Percentiles rank a stretch among this genome's conserved stretches.
These are phyloP conservation scores for Phytopythium litorale DNA, from an alignment of 352 stramenopile genomes.

Conservation along the genomic window DNA sequence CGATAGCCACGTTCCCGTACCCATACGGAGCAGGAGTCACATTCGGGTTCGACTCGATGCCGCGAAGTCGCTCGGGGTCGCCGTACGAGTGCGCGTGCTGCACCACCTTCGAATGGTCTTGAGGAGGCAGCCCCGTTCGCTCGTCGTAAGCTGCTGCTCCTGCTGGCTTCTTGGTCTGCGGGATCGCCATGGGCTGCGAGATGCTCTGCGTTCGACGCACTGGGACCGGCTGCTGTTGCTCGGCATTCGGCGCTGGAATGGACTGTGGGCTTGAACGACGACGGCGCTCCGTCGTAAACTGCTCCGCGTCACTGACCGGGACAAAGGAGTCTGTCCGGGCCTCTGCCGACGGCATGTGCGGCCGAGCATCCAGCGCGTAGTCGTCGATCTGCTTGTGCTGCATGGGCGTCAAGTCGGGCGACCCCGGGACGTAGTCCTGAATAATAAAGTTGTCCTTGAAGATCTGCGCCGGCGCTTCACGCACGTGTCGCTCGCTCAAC, in stretches of 20 bases:
- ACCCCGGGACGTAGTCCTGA: constrained; percentile 78
- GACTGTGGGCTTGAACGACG: constrained; percentile 40
- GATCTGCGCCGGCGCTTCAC: constrained; percentile 32
- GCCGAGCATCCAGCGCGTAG: background rate
- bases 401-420: constrained; percentile 36
- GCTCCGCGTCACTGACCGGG: constrained; percentile 25
- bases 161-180: constrained; percentile 38
- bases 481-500: constrained; percentile 32
- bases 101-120: constrained; percentile 24
- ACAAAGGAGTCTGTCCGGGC: constrained; percentile 30
- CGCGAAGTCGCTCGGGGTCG: constrained; percentile 44
- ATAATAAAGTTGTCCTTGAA: constrained; percentile 84
- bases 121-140: constrained; percentile 10
- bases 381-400: constrained; percentile 2
- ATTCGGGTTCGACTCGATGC: constrained; percentile 49
- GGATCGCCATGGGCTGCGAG: constrained; percentile 82
- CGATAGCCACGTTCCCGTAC: constrained; percentile 74
- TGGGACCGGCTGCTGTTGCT: constrained; percentile 15
- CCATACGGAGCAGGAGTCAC: constrained; percentile 67
- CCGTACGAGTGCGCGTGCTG: constrained; percentile 73
- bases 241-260: constrained; percentile 13
- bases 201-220: constrained; percentile 29
- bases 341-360: constrained; percentile 15
- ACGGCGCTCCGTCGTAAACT: constrained; percentile 21
- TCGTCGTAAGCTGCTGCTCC: constrained; percentile 20